Evolutionary conservation across 345 rosid species (phyloP), one percentile per base, ranked within the genome.

Genomic region (Acer negundo): DNA sequence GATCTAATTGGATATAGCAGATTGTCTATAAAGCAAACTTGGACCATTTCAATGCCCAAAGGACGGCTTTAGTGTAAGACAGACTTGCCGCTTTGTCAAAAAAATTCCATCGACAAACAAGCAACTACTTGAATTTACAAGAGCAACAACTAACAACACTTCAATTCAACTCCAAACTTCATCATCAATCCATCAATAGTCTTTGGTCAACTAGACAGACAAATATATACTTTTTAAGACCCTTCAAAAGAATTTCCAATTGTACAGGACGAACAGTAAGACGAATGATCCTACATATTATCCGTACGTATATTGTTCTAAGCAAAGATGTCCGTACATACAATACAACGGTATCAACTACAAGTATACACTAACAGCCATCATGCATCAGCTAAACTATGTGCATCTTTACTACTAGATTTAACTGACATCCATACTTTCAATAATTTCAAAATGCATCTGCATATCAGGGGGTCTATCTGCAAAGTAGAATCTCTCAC

Each of bases 401-500:
- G 58, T 5, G 58, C 58, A 19, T n/a, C 23, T 59, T 59, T n/a
- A 22, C 24, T 19, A 56, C 62, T 59, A 59, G 24, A 67, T 70
- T 80, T 81, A 88, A 64, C 82, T 82, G n/a, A 92, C 86, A 81
- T 95, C 89, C 88, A 93, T 82, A 55, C 62, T 78, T 72, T 93
- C 95, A 72, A 95, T 87, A 2, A 92, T 83, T 76, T 92, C 93
- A 76, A 93, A 95, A 82, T 95, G 98, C 98, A 95, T 93, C 72
- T 90, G 91, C 73, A 95, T 49, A 80, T 87, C 82, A 69, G 94
- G 85, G 81, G 80, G 76, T 38, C 84, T 88, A 65, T 86, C 91
- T 49, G 86, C 82, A 77, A 92, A 90, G 80, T 93, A 95, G 26
- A 92, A 83, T 59, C 85, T 87, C 78, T 95, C 92, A 59, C 68